These are phyloP conservation scores for Microascus cirrosus DNA, from an alignment of 2,329 filamentous ascomycete genomes.

Conservation along the genomic window DNA sequence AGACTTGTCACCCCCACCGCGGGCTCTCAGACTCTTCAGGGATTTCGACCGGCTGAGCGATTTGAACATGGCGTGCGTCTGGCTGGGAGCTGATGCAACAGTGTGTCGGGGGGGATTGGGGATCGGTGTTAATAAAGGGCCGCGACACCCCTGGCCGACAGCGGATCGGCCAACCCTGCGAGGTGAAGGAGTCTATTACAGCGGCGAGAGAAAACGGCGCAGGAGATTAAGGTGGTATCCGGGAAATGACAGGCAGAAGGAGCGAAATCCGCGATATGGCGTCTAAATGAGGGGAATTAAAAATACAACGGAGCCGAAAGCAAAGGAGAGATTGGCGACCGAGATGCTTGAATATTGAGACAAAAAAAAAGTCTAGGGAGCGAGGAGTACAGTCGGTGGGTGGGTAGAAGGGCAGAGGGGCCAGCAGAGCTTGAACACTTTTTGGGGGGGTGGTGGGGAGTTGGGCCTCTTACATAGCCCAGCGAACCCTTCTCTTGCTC, in stretches of 20 bases:
- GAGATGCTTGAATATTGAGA: background rate
- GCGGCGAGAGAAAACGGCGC: background rate
- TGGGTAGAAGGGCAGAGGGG: background rate
- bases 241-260: background rate
- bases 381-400: background rate
- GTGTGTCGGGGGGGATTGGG: background rate
- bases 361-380: background rate
- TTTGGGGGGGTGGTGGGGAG: background rate
- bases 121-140: background rate
- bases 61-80: constrained; percentile 16
- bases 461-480: background rate
- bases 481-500: background rate
- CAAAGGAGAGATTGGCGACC: background rate
- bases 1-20: constrained; percentile 8
- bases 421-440: background rate
- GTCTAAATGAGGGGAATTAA: background rate
- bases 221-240: background rate
- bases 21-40: constrained; percentile 12
- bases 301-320: background rate
- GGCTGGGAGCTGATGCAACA: constrained; percentile 1
- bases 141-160: background rate
- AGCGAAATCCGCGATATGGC: background rate
- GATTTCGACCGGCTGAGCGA: constrained; percentile 20
- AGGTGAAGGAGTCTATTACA: background rate
- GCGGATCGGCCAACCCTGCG: background rate